phyloP scores from a whole-genome alignment of 768 basidiomycete species.

The Xerocomellus amylosporus region DNA sequence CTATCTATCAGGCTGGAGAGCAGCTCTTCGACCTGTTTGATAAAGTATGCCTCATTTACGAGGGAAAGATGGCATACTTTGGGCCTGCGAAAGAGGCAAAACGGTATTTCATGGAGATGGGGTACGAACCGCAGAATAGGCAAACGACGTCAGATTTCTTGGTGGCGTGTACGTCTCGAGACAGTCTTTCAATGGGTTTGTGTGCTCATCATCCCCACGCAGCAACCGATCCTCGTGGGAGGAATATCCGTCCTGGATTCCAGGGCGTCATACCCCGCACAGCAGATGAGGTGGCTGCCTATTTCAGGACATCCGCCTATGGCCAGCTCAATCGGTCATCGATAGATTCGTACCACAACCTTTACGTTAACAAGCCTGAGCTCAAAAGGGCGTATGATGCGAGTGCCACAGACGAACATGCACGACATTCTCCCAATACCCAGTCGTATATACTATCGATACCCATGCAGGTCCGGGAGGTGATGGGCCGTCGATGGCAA shows the following conservation, averaged over 20 bases:
- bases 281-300: constrained; percentile 54
- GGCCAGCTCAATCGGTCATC: constrained; percentile 45
- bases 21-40: constrained; percentile 61
- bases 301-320: constrained; percentile 42
- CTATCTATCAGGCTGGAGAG: constrained; percentile 83
- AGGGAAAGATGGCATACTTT: constrained; percentile 10
- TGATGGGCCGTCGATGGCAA: constrained; percentile 45
- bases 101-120: constrained; percentile 3
- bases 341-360: constrained; percentile 42
- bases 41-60: constrained; percentile 29
- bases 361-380: constrained; percentile 45
- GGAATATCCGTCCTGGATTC: constrained; percentile 45
- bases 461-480: constrained; percentile 43
- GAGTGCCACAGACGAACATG: constrained; percentile 51
- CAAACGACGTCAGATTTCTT: constrained; percentile 64
- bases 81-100: constrained; percentile 1
- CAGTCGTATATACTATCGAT: constrained; percentile 48
- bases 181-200: constrained; percentile 14
- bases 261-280: constrained; percentile 46
- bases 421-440: constrained; percentile 39
- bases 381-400: constrained; percentile 42
- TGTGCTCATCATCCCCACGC: background rate
- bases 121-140: constrained; percentile 50
- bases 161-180: constrained; percentile 39
- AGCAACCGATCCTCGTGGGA: constrained; percentile 60